A percentile compares a stretch with the other conserved stretches of the same genome.
phyloP scores from a whole-genome alignment of 257 asterid species.

The Solanum etuberosum region DNA sequence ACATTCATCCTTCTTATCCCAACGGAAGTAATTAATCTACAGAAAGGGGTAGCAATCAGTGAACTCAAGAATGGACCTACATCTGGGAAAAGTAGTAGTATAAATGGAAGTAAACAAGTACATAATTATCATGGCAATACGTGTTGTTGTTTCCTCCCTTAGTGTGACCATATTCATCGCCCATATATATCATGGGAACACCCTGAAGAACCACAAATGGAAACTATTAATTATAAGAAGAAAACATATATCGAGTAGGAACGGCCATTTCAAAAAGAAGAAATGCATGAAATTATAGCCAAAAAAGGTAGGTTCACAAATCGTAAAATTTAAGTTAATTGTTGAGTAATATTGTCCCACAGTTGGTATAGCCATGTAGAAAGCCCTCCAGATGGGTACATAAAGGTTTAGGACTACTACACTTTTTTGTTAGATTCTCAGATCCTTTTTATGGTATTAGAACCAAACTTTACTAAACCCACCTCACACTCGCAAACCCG shows the following conservation, averaged over 20 bases:
- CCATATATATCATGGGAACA: conserved; percentile 94
- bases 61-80: not conserved
- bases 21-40: conserved; percentile 86
- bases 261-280: not conserved
- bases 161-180: conserved; percentile 95
- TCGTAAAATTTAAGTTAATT: not conserved
- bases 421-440: not conserved
- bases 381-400: not conserved
- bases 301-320: not conserved
- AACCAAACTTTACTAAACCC: not conserved
- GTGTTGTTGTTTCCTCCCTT: conserved; percentile 99
- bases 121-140: conserved; percentile 88
- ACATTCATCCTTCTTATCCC: conserved; percentile 89
- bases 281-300: not conserved
- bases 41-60: conserved; percentile 5
- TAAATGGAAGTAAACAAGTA: conserved; percentile 15
- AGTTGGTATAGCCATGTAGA: not conserved
- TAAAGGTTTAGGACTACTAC: not conserved
- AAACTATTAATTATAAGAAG: not conserved
- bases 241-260: not conserved
- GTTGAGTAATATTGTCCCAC: not conserved
- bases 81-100: not conserved
- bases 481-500: not conserved
- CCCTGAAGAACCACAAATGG: conserved; percentile 42
- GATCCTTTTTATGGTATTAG: not conserved